Evolutionary conservation across 176 grass and related monocot species (phyloP).

Genomic region (Guadua angustifolia): DNA sequence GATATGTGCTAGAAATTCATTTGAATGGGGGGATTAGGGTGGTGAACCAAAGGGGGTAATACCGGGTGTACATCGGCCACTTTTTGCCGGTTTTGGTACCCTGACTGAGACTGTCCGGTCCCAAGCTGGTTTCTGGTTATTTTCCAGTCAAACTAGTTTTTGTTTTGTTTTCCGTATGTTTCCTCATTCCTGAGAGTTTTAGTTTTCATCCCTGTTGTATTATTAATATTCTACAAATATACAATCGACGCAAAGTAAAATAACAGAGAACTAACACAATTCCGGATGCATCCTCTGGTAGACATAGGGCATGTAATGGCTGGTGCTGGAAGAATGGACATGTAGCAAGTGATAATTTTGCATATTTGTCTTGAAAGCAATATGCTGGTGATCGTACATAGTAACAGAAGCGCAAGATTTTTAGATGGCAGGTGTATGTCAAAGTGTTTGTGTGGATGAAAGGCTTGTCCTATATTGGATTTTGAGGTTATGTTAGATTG

Average conservation of each 20-base stretch:
- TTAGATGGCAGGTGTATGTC: not conserved
- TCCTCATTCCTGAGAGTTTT: not conserved
- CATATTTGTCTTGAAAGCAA: not conserved
- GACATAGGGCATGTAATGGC: slow-evolving; percentile 1
- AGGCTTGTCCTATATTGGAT: not conserved
- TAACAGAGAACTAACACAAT: not conserved
- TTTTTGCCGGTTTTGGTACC: not conserved
- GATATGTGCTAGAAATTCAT: not conserved
- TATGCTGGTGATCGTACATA: slow-evolving; percentile 27
- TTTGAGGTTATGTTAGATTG: not conserved
- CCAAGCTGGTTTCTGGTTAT: not conserved
- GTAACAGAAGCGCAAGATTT: not conserved
- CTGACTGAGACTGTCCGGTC: too few relatives aligned
- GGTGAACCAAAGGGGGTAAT: not conserved
- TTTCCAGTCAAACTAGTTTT: not conserved
- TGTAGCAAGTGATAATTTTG: slow-evolving; percentile 18
- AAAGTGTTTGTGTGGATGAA: not conserved
- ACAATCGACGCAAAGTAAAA: not conserved
- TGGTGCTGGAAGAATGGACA: not conserved
- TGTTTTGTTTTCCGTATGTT: not conserved
- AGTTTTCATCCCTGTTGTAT: not conserved
- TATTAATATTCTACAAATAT: not conserved
- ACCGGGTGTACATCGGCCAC: not conserved
- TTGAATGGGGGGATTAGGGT: too few relatives aligned
- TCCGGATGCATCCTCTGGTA: not conserved